Conservation (phyloP, 306 rosid genomes). For the Rosa lucieae region DNA sequence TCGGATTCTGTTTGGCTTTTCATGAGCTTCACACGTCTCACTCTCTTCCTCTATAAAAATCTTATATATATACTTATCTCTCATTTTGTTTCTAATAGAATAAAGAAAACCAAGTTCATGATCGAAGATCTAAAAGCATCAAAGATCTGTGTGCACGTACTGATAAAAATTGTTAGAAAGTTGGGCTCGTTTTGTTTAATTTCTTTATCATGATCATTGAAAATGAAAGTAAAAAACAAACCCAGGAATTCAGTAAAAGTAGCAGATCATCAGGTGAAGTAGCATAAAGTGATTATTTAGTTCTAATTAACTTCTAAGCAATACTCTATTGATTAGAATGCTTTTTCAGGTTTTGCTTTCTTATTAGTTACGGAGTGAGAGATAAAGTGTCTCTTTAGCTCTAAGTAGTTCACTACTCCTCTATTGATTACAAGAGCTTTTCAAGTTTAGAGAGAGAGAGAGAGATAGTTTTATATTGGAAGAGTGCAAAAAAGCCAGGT, state of each 20-base stretch:
- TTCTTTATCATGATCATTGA: background rate
- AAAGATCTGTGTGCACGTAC: constrained; percentile 21
- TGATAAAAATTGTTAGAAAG: background rate
- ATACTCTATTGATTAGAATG: constrained; percentile 30
- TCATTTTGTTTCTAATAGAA: background rate
- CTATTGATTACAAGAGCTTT: constrained; percentile 27
- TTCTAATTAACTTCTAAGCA: constrained; percentile 29
- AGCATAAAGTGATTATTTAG: constrained; percentile 26
- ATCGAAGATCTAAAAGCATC: constrained; percentile 3
- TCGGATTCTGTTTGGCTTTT: constrained; percentile 55
- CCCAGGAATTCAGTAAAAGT: constrained; percentile 70
- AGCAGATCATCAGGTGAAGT: constrained; percentile 9
- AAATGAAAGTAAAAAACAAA: constrained; percentile 32
- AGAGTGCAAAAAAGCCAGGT: constrained; percentile 53
- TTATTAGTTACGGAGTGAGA: background rate
- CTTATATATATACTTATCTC: background rate
- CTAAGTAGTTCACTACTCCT: constrained; percentile 21
- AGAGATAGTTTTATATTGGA: background rate
- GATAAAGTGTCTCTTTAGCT: constrained; percentile 29
- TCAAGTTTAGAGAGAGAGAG: background rate
- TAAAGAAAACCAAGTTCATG: constrained; percentile 9
- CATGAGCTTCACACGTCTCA: constrained; percentile 27
- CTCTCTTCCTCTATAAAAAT: constrained; percentile 4
- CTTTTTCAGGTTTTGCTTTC: constrained; percentile 27
- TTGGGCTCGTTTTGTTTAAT: background rate